Evolutionary conservation across 345 rosid species (phyloP).

Genomic region (Hibiscus mutabilis): DNA sequence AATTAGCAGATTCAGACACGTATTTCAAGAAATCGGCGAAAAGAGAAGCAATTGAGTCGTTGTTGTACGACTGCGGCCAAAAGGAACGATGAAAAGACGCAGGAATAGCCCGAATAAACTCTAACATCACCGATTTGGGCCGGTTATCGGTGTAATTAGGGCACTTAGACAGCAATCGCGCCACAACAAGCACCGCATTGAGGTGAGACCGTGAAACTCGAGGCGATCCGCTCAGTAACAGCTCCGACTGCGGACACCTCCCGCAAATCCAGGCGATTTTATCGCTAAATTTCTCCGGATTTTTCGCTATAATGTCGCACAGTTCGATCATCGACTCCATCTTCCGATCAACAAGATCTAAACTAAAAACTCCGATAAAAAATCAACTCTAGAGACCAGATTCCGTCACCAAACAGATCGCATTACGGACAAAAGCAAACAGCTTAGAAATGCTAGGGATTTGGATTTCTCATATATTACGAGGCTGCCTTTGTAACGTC

Average conservation of each 20-base stretch:
- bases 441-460: background rate
- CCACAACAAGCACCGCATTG: slow-evolving; percentile 77
- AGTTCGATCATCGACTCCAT: slow-evolving; percentile 91
- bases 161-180: slow-evolving; percentile 66
- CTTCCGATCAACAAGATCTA: slow-evolving; percentile 1
- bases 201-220: slow-evolving; percentile 82
- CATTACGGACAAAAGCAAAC: background rate
- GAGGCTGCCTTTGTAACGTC: slow-evolving; percentile 2
- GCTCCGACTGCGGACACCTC: slow-evolving; percentile 77
- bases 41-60: slow-evolving; percentile 50
- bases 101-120: slow-evolving; percentile 65
- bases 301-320: slow-evolving; percentile 69
- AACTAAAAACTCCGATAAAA: background rate
- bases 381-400: background rate
- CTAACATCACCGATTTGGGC: slow-evolving; percentile 53
- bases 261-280: slow-evolving; percentile 85
- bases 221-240: slow-evolving; percentile 54
- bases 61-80: slow-evolving; percentile 76
- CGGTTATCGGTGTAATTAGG: slow-evolving; percentile 40
- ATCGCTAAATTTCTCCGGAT: slow-evolving; percentile 74
- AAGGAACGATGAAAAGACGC: slow-evolving; percentile 60
- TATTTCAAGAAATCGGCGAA: slow-evolving; percentile 63
- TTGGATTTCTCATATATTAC: background rate
- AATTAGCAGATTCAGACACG: slow-evolving; percentile 40
- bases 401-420: background rate